phyloP scores from a whole-genome alignment of 176 grass and related monocot species.

The Oryza nivara region DNA sequence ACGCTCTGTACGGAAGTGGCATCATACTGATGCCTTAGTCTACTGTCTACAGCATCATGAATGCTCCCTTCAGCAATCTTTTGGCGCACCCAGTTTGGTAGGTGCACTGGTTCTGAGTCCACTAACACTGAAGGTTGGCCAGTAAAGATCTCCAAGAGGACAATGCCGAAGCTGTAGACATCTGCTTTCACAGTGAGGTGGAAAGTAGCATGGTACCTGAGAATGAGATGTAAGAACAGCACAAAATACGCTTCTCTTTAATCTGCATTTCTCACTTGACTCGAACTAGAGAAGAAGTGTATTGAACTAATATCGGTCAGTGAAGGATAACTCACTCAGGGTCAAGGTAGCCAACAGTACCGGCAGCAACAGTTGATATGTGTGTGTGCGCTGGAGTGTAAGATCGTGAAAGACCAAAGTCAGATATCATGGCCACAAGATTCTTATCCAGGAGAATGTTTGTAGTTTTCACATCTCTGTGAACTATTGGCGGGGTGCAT shows the following conservation, averaged over 20 bases:
- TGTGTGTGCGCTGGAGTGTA: slow-evolving; percentile 16
- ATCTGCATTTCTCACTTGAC: neutral
- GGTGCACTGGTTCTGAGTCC: slow-evolving; percentile 6
- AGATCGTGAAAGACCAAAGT: slow-evolving; percentile 42
- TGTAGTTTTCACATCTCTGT: slow-evolving; percentile 44
- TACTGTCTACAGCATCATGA: slow-evolving; percentile 8
- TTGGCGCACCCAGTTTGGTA: slow-evolving; percentile 28
- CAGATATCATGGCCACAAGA: slow-evolving; percentile 37
- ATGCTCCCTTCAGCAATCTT: slow-evolving; percentile 12
- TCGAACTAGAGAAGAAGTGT: neutral
- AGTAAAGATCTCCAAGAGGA: slow-evolving; percentile 30
- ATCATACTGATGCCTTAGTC: slow-evolving; percentile 7
- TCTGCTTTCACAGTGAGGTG: slow-evolving; percentile 31
- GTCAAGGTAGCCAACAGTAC: slow-evolving; percentile 35
- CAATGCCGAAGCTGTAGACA: slow-evolving; percentile 28
- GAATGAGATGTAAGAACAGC: neutral
- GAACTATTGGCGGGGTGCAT: slow-evolving; percentile 46
- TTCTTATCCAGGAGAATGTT: slow-evolving; percentile 51
- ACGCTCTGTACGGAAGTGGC: neutral
- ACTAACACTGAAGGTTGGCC: neutral
- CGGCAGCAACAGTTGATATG: slow-evolving; percentile 39
- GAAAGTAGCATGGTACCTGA: slow-evolving; percentile 29
- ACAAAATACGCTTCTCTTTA: neutral
- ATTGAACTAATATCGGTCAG: neutral
- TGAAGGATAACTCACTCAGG: slow-evolving; percentile 2